A percentile compares a stretch with the other conserved stretches of the same genome.
These are phyloP conservation scores for Xylariaceae sp. DNA, from an alignment of 2,329 filamentous ascomycete genomes.

Conservation along the genomic window DNA sequence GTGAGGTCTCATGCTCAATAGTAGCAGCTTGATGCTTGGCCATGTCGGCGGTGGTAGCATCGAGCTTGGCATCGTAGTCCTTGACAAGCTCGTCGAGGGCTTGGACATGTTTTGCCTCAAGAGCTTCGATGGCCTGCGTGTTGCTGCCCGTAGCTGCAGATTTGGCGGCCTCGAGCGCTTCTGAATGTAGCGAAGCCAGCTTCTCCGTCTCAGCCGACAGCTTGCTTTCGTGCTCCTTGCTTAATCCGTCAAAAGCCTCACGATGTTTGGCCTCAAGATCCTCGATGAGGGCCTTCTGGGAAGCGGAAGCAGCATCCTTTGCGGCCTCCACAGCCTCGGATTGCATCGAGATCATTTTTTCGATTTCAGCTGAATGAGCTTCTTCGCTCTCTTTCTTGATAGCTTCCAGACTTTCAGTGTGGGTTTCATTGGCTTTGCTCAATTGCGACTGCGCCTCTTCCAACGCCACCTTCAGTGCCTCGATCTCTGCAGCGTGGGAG, in stretches of 20 bases:
- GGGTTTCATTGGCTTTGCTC: slow-evolving; percentile 29
- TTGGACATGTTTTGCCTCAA: slow-evolving; percentile 38
- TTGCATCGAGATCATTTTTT: slow-evolving; percentile 39
- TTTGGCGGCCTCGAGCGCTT: slow-evolving; percentile 40
- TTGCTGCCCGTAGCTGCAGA: slow-evolving; percentile 28
- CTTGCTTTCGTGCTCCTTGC: slow-evolving; percentile 30
- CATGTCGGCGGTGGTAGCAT: slow-evolving; percentile 21
- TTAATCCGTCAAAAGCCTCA: slow-evolving; percentile 43
- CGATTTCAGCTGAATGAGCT: slow-evolving; percentile 40
- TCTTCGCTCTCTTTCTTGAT: slow-evolving; percentile 38
- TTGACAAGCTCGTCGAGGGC: slow-evolving; percentile 44
- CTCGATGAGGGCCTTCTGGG: slow-evolving; percentile 24
- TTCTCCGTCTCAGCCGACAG: slow-evolving; percentile 30
- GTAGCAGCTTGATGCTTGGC: slow-evolving; percentile 27
- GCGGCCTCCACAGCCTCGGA: slow-evolving; percentile 41
- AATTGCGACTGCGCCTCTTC: slow-evolving; percentile 28
- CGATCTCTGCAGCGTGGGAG: slow-evolving; percentile 20
- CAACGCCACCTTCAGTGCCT: slow-evolving; percentile 23
- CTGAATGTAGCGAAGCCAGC: slow-evolving; percentile 34
- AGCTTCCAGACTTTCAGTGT: slow-evolving; percentile 32
- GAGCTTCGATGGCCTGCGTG: slow-evolving; percentile 17
- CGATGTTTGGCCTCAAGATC: slow-evolving; percentile 40
- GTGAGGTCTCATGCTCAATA: slow-evolving; percentile 28
- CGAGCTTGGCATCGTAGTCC: slow-evolving; percentile 24
- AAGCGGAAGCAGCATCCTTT: slow-evolving; percentile 33